Evolutionary conservation across 805 yeast genomes (phyloP), one percentile per base, ranked within the genome.

Genomic region (Diddensiella santjacobensis): DNA sequence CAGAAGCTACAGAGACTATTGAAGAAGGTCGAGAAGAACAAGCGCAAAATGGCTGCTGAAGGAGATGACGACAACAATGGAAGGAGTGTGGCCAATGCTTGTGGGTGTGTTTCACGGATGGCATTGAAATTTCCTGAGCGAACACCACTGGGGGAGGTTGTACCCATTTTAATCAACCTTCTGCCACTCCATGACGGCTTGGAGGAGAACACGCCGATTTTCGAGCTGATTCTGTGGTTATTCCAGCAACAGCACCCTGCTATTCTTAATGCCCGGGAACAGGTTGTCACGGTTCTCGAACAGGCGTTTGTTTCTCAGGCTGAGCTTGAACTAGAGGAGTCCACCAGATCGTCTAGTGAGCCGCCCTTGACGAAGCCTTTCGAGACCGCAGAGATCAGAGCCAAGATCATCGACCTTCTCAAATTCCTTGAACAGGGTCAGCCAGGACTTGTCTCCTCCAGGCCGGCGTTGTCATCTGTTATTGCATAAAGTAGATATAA

Each of bases 81-180:
- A 70, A 78, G 96, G 71, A 81, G 95, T 3, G 80, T 79, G 58
- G 96, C 98, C 51, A 93, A 93, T 67, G 96, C 96, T 3, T 84
- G 93, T 67, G 99, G 99, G 39, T 93, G 98, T 77, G 96, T 90
- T 49, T 90, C 96, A 15, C 81, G 99, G 70, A 76, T 93, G 86
- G 78, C 86, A 11, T 71, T 87, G 66, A 83, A 84, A 64, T 78
- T 85, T 65, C 81, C 79, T 59, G 54, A 58, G 15, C 77, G 84
- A 31, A 81, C 90, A 57, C 97, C 97, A 51, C 69, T 88, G 56
- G 80, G 77, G 51, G 89, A 81, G 48, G 79, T 91, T 38, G 71
- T 85, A 19, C 95, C 96, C 43, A 78, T 75, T 20, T 73, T 93
- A 61, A 71, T 90, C 53, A 70, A 75, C 44, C 91, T 85, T 60